These are phyloP conservation scores for Colletotrichum scovillei DNA, from an alignment of 2,329 filamentous ascomycete species.

Conservation along the genomic window DNA sequence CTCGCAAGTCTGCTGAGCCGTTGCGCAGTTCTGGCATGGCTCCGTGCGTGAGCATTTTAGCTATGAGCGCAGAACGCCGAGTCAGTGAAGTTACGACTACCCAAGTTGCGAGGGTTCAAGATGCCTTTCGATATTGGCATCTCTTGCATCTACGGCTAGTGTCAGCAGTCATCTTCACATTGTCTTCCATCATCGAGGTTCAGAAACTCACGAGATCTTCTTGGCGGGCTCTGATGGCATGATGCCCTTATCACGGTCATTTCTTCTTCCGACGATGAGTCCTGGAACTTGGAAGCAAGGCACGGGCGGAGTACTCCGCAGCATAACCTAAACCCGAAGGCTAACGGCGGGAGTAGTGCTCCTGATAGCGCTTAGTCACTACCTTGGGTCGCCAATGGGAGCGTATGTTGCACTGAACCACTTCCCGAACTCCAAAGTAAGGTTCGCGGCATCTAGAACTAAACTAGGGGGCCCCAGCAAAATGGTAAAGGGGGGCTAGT, in stretches of 20 bases:
- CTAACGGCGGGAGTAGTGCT: not conserved
- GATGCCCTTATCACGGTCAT: not conserved
- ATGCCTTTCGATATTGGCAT: too few relatives aligned
- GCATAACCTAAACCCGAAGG: not conserved
- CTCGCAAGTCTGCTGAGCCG: conserved; percentile 24
- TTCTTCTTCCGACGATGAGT: not conserved
- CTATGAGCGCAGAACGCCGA: not conserved
- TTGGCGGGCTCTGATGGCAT: not conserved
- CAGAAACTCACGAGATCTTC: too few relatives aligned
- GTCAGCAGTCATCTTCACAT: too few relatives aligned
- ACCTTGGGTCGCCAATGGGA: not conserved
- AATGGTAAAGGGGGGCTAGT: not conserved
- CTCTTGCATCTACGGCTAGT: too few relatives aligned
- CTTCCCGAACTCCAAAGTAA: not conserved
- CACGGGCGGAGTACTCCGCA: not conserved
- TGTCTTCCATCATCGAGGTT: too few relatives aligned
- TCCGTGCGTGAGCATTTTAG: conserved; percentile 33
- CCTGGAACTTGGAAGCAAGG: not conserved
- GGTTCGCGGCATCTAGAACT: not conserved
- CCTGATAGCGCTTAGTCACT: not conserved
- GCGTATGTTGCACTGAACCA: not conserved
- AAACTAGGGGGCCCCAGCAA: not conserved
- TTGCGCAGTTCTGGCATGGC: conserved; percentile 34
- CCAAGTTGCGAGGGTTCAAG: too few relatives aligned
- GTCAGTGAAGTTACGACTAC: too few relatives aligned